These are phyloP conservation scores for Pontederia crassipes DNA, from an alignment of 176 grass and related monocot species.

Conservation along the genomic window DNA sequence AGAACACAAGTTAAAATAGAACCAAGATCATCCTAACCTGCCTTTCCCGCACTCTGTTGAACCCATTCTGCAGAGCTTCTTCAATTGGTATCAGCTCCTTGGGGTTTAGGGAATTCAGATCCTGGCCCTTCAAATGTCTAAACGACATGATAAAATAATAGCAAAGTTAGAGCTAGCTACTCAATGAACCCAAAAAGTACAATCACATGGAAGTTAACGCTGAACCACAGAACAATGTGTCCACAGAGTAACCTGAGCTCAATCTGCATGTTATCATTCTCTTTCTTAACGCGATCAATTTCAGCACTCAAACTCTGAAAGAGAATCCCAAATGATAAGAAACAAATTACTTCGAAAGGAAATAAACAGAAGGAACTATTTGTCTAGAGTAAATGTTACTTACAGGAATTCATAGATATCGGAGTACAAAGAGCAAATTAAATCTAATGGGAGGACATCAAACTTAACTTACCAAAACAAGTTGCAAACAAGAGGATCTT, in stretches of 20 bases:
- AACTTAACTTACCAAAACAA: too few species aligned
- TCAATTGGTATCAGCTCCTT: constrained; percentile 84
- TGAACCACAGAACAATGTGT: constrained; percentile 1
- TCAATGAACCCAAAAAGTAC: neutral
- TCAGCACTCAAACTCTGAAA: constrained; percentile 78
- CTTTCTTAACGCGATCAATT: constrained; percentile 90
- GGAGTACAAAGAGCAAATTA: too few species aligned
- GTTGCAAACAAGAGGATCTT: too few species aligned
- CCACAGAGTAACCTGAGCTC: constrained; percentile 47
- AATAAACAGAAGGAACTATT: neutral
- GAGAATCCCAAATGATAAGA: neutral
- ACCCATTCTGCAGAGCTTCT: constrained; percentile 67
- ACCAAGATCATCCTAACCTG: constrained; percentile 25
- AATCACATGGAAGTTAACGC: neutral
- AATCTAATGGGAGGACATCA: too few species aligned
- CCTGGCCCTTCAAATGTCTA: constrained; percentile 91
- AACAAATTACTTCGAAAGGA: neutral
- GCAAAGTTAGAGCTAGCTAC: neutral
- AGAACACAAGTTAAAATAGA: constrained; percentile 7
- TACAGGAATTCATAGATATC: too few species aligned
- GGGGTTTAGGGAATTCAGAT: constrained; percentile 81
- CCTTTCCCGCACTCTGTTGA: constrained; percentile 37
- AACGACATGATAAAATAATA: constrained; percentile 5
- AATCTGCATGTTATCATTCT: constrained; percentile 95
- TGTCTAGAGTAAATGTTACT: too few species aligned